Evolutionary conservation across 208 protist genomes (phyloP).

Genomic region (Strigomonas culicis): DNA sequence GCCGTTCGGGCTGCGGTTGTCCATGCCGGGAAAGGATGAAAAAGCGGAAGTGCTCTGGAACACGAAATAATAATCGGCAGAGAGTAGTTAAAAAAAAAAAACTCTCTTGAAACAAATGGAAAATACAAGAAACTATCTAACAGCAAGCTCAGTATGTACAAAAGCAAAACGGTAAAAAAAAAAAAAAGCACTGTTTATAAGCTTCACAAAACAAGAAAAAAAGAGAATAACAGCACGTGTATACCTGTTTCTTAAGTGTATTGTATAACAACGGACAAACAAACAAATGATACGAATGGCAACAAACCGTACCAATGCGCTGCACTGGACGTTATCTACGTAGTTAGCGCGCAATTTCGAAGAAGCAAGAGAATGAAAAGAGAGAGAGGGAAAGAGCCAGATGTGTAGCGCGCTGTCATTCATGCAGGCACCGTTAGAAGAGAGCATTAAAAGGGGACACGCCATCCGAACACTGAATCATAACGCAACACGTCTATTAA

Average conservation of each 20-base stretch:
- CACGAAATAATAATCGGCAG: too few species aligned
- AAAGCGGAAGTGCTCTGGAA: too few species aligned
- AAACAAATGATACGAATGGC: constrained; percentile 8
- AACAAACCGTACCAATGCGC: background rate
- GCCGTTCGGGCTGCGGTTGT: too few species aligned
- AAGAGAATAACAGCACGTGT: background rate
- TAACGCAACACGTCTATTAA: too few species aligned
- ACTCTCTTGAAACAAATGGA: background rate
- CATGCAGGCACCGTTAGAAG: too few species aligned
- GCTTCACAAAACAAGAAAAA: background rate
- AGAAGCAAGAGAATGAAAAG: constrained; percentile 14
- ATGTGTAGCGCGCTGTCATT: too few species aligned
- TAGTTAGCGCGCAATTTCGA: background rate
- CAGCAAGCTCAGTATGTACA: background rate
- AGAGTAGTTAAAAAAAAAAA: too few species aligned
- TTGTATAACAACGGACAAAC: background rate
- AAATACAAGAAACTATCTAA: background rate
- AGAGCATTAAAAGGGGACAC: too few species aligned
- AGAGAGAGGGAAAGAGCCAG: background rate
- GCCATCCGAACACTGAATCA: too few species aligned
- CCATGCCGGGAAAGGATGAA: too few species aligned
- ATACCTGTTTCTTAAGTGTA: background rate
- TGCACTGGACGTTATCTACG: background rate
- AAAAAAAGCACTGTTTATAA: constrained; percentile 7
- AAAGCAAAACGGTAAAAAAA: constrained; percentile 6